Percentiles rank a stretch among this genome's conserved stretches.
Conservation (phyloP, 108 stramenopile species). For the Thalassiosira profunda region DNA sequence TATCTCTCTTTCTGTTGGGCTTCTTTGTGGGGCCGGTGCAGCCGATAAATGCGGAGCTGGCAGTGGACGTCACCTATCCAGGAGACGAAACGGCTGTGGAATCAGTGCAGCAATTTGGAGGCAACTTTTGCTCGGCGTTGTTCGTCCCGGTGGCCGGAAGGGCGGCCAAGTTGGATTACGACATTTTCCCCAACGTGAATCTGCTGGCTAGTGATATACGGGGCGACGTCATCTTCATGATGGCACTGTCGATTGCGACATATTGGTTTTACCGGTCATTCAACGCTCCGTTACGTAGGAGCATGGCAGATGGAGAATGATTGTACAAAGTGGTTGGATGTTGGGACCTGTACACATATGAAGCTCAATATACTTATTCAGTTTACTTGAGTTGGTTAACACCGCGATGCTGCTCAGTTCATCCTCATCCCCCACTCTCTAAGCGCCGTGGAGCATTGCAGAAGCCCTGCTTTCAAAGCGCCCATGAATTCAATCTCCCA, state of each 20-base stretch:
- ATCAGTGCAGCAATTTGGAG: slow-evolving; percentile 73
- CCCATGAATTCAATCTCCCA: slow-evolving; percentile 69
- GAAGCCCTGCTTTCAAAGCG: slow-evolving; percentile 53
- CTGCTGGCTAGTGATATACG: slow-evolving; percentile 60
- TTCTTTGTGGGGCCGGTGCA: slow-evolving; percentile 74
- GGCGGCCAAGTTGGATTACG: slow-evolving; percentile 49
- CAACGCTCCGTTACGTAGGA: slow-evolving; percentile 60
- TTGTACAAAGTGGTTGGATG: not conserved
- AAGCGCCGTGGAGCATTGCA: slow-evolving; percentile 79
- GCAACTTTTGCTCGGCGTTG: slow-evolving; percentile 70
- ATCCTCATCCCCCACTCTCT: slow-evolving; percentile 80
- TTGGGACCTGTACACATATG: no score
- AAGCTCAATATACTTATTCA: no score
- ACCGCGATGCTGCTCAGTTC: no score
- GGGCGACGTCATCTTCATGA: slow-evolving; percentile 65
- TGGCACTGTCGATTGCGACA: slow-evolving; percentile 42
- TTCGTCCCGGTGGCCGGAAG: slow-evolving; percentile 64
- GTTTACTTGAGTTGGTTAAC: no score
- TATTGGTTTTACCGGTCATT: slow-evolving; percentile 55
- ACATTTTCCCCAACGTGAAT: slow-evolving; percentile 43
- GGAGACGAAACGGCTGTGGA: slow-evolving; percentile 83
- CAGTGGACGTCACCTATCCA: slow-evolving; percentile 81
- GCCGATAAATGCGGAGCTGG: slow-evolving; percentile 82
- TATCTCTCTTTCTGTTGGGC: slow-evolving; percentile 62
- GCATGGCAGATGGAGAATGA: slow-evolving; percentile 50